phyloP scores from a whole-genome alignment of 306 rosid species.

The Gillenia trifoliata region DNA sequence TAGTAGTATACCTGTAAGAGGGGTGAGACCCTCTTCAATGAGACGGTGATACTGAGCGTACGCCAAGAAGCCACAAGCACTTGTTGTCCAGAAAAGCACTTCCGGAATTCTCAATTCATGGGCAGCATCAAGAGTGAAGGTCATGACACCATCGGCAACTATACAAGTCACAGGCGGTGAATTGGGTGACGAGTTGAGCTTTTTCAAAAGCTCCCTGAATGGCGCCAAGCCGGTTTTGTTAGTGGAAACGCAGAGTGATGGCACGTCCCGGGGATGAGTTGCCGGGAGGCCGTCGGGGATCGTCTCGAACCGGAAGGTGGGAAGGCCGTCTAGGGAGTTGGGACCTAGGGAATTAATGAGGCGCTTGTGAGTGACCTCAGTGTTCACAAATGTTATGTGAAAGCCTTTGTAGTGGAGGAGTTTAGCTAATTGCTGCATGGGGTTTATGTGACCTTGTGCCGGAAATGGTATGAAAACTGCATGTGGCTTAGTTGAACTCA shows the following conservation, averaged over 20 bases:
- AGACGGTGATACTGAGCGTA: slow-evolving; percentile 22
- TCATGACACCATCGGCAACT: slow-evolving; percentile 34
- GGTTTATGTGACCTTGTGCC: slow-evolving; percentile 35
- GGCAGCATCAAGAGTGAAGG: slow-evolving; percentile 37
- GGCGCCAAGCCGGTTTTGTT: slow-evolving; percentile 17
- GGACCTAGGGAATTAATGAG: slow-evolving; percentile 27
- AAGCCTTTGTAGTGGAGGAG: slow-evolving; percentile 34
- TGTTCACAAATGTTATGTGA: slow-evolving; percentile 37
- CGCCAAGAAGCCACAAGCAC: slow-evolving; percentile 40
- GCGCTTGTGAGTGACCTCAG: slow-evolving; percentile 32
- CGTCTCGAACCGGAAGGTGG: slow-evolving; percentile 22
- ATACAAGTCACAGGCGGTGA: slow-evolving; percentile 27
- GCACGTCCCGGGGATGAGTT: slow-evolving; percentile 22
- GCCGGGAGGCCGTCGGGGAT: slow-evolving; percentile 35
- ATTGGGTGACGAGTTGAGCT: slow-evolving; percentile 11
- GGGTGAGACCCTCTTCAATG: slow-evolving; percentile 20
- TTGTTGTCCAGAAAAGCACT: slow-evolving; percentile 31
- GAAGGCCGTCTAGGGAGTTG: slow-evolving; percentile 23
- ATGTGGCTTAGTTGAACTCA: slow-evolving; percentile 17
- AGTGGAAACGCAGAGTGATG: slow-evolving; percentile 12
- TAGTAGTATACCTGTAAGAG: slow-evolving; percentile 29
- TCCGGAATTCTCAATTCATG: slow-evolving; percentile 31
- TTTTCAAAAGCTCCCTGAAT: slow-evolving; percentile 15
- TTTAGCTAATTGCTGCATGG: slow-evolving; percentile 32
- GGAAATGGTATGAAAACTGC: slow-evolving; percentile 30